Conservation (phyloP, 306 rosid genomes). For the Betula pendula region DNA sequence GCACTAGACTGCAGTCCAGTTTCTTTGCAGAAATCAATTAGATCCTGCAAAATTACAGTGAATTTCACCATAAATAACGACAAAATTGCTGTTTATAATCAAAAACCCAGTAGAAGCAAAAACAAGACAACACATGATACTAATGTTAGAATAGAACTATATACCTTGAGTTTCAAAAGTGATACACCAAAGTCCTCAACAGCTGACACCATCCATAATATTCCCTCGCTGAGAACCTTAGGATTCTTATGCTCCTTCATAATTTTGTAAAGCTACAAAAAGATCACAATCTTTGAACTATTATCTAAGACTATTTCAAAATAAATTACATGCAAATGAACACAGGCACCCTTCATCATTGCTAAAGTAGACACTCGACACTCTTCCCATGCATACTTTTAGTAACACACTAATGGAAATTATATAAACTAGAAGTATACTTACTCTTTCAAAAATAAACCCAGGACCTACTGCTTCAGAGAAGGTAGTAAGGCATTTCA, state of each 20-base stretch:
- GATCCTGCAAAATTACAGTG: conserved; percentile 59
- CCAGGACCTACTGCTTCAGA: conserved; percentile 99
- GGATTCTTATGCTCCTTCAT: conserved; percentile 99
- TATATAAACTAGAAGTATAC: conserved; percentile 29
- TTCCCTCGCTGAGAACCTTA: conserved; percentile 96
- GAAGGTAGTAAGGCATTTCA: conserved; percentile 89
- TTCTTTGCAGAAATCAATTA: conserved; percentile 94
- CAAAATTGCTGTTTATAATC: conserved; percentile 3
- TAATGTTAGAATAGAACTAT: conserved; percentile 6
- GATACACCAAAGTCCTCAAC: conserved; percentile 92
- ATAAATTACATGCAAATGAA: conserved; percentile 16
- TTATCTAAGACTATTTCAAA: neutral
- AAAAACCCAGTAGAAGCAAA: neutral
- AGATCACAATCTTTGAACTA: neutral
- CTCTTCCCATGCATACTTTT: neutral
- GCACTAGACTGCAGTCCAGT: conserved; percentile 93
- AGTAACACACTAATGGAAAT: conserved; percentile 1
- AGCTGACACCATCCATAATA: conserved; percentile 95
- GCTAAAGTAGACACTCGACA: neutral
- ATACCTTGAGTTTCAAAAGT: conserved; percentile 89
- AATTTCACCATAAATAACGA: conserved; percentile 7
- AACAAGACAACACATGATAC: neutral
- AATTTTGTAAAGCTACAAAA: conserved; percentile 77
- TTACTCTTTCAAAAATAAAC: conserved; percentile 91
- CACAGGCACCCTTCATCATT: neutral